These are phyloP conservation scores for Boletus coffeatus DNA, from an alignment of 1,284 basidiomycete genomes.

Conservation along the genomic window DNA sequence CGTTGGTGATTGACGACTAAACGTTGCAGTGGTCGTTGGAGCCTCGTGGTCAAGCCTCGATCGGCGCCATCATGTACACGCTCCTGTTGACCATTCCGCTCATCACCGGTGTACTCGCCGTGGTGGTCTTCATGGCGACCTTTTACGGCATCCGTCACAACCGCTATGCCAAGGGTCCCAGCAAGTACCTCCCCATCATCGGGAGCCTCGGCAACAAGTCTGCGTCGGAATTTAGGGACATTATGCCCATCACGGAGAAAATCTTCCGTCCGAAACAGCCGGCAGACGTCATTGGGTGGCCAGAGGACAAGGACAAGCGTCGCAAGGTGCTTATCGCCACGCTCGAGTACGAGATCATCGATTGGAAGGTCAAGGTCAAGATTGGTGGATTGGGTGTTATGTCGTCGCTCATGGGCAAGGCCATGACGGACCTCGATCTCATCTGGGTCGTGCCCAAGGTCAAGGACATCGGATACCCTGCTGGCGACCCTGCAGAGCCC, in stretches of 20 bases:
- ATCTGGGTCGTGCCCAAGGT: conserved; percentile 93
- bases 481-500: conserved; percentile 85
- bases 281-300: conserved; percentile 82
- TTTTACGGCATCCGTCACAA: conserved; percentile 96
- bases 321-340: conserved; percentile 88
- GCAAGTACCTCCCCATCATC: conserved; percentile 74
- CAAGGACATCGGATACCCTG: conserved; percentile 86
- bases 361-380: conserved; percentile 96
- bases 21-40: conserved; percentile 72
- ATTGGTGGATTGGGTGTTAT: conserved; percentile 95
- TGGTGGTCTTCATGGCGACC: conserved; percentile 86
- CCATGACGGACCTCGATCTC: conserved; percentile 92
- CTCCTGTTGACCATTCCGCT: conserved; percentile 77
- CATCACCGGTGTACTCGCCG: conserved; percentile 78
- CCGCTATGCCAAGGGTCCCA: conserved; percentile 69
- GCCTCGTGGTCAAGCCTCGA: conserved; percentile 74
- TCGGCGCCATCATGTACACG: conserved; percentile 82
- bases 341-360: conserved; percentile 91
- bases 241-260: conserved; percentile 53
- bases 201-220: conserved; percentile 63
- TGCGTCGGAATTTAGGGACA: conserved; percentile 54
- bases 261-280: conserved; percentile 54
- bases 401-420: conserved; percentile 94
- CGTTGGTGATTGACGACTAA: conserved; percentile 71
- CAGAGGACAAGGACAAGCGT: conserved; percentile 84